A percentile compares a stretch with the other conserved stretches of the same genome.
Conservation (phyloP, 2,329 filamentous ascomycete genomes). For the Coccinonectria pachysandricola region DNA sequence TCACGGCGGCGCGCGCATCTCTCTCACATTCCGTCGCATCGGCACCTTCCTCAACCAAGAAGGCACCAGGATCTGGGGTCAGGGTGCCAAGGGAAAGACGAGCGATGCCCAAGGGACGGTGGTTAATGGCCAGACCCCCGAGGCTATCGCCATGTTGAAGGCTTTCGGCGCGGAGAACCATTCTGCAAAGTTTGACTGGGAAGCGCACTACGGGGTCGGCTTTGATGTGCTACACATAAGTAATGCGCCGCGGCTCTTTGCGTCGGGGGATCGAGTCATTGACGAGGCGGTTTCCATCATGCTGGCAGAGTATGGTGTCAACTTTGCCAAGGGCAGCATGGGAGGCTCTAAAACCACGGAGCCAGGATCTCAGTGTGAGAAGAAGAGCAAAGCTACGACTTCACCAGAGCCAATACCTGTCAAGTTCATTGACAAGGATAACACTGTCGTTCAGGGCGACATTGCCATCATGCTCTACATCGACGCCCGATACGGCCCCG, state of each 20-base stretch:
- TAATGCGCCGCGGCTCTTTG: conserved; percentile 39
- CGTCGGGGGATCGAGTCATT: conserved; percentile 34
- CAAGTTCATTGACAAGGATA: conserved; percentile 47
- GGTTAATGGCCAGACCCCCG: conserved; percentile 56
- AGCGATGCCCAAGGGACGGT: conserved; percentile 49
- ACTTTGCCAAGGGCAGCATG: conserved; percentile 36
- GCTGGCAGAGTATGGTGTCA: conserved; percentile 37
- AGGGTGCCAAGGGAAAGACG: conserved; percentile 67
- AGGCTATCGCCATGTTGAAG: conserved; percentile 58
- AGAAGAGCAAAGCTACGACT: no score
- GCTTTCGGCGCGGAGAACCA: conserved; percentile 86
- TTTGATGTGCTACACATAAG: conserved; percentile 73
- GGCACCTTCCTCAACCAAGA: conserved; percentile 67
- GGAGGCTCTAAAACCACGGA: conserved; percentile 5
- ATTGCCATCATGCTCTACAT: conserved; percentile 50
- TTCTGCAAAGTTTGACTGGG: conserved; percentile 62
- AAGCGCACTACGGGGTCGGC: conserved; percentile 61
- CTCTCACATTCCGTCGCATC: conserved; percentile 82
- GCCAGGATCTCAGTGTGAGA: conserved; percentile 1
- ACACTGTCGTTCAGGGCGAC: conserved; percentile 39
- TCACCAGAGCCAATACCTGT: conserved; percentile 18
- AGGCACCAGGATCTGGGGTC: conserved; percentile 73
- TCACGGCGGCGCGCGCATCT: conserved; percentile 69
- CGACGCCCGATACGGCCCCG: conserved; percentile 38
- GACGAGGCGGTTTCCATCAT: conserved; percentile 42